Evolutionary conservation across 352 stramenopile genomes (phyloP).

Genomic region (Thalassiosira hispida): DNA sequence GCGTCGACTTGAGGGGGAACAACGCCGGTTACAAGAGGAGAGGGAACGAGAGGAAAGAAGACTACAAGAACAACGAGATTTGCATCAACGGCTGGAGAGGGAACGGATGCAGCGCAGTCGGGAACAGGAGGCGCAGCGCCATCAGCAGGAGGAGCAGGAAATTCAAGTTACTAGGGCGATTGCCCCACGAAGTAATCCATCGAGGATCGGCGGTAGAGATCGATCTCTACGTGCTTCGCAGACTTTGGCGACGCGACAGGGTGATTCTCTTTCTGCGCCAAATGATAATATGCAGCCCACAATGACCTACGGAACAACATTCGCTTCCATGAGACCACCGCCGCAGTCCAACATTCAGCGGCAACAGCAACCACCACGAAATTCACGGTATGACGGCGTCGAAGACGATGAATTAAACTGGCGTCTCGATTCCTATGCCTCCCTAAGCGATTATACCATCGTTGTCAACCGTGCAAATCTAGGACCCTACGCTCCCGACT

Average conservation of each 20-base stretch:
- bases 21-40: not conserved
- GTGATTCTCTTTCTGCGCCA: not conserved
- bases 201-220: not conserved
- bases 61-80: not conserved
- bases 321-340: conserved; percentile 13
- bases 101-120: not conserved
- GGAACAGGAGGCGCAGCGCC: not conserved
- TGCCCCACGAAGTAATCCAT: conserved; percentile 1
- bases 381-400: conserved; percentile 41
- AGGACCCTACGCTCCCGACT: conserved; percentile 45
- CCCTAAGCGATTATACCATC: conserved; percentile 56
- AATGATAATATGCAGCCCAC: not conserved
- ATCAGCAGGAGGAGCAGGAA: not conserved
- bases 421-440: conserved; percentile 51
- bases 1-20: not conserved
- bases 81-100: conserved; percentile 12
- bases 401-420: conserved; percentile 55
- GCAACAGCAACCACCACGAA: not conserved
- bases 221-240: not conserved
- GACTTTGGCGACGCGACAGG: conserved; percentile 4
- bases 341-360: not conserved
- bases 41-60: not conserved
- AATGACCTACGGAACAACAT: not conserved
- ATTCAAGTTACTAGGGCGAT: conserved; percentile 22
- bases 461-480: conserved; percentile 43